Percentiles rank a stretch among this genome's conserved stretches.
phyloP scores from a whole-genome alignment of 2,329 filamentous ascomycete genomes.

The Biscogniauxia mediterranea region DNA sequence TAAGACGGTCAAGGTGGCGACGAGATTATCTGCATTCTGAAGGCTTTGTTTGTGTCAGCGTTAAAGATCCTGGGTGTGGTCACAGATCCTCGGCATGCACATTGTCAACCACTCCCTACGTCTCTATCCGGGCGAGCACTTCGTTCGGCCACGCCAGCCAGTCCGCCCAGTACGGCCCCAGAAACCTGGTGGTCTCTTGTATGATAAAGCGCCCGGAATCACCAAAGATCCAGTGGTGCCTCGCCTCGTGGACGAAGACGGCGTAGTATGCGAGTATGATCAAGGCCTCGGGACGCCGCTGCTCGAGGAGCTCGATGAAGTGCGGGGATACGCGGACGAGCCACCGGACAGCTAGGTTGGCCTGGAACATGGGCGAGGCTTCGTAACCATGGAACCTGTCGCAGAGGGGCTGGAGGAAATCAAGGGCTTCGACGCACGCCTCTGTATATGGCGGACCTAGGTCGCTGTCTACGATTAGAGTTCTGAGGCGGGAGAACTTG shows the following conservation, averaged over 20 bases:
- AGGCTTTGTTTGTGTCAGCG: too few relatives aligned
- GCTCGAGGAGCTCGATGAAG: conserved; percentile 33
- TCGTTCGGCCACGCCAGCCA: conserved; percentile 28
- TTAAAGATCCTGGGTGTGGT: too few relatives aligned
- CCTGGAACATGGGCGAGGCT: not conserved
- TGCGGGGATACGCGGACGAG: conserved; percentile 16
- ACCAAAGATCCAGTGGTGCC: conserved; percentile 35
- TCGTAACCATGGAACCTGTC: too few relatives aligned
- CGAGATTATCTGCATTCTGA: too few relatives aligned
- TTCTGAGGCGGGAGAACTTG: too few relatives aligned
- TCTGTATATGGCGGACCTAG: too few relatives aligned
- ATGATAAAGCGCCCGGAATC: conserved; percentile 23
- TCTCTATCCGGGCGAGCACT: conserved; percentile 30
- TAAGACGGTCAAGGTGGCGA: too few relatives aligned
- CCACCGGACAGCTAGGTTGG: conserved; percentile 16
- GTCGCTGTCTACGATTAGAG: too few relatives aligned
- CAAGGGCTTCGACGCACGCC: not conserved
- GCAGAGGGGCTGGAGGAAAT: not conserved
- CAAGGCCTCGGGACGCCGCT: conserved; percentile 39
- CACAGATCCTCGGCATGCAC: too few relatives aligned
- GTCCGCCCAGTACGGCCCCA: conserved; percentile 24
- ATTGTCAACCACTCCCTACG: too few relatives aligned
- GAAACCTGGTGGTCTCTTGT: conserved; percentile 13
- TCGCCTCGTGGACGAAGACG: conserved; percentile 36
- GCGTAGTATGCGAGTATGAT: conserved; percentile 43